A percentile compares a stretch with the other conserved stretches of the same genome.
Conservation (phyloP, 495 filamentous ascomycete genomes). For the Cercophora scortea region DNA sequence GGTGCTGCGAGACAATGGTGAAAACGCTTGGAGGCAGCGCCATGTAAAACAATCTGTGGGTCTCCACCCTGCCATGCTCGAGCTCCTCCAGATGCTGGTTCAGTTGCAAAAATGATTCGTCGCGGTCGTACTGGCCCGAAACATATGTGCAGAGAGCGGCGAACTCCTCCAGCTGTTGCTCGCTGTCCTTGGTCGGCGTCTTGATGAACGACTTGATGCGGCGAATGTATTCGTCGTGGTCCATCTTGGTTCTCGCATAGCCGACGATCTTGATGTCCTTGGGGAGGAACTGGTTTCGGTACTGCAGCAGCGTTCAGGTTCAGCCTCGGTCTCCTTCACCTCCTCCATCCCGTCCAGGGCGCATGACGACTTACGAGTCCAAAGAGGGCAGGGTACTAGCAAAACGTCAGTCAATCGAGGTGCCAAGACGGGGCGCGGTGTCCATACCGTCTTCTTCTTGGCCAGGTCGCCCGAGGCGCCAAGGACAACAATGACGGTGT, state of each 20-base stretch:
- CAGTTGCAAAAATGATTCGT: conserved; percentile 86
- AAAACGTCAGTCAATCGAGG: conserved; percentile 25
- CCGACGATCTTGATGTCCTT: conserved; percentile 96
- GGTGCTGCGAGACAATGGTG: conserved; percentile 90
- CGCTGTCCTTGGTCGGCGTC: conserved; percentile 94
- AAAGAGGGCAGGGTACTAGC: conserved; percentile 93
- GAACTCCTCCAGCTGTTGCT: conserved; percentile 89
- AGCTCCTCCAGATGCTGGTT: conserved; percentile 83
- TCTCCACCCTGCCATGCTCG: conserved; percentile 74
- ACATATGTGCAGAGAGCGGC: conserved; percentile 83
- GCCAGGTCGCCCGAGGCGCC: conserved; percentile 96
- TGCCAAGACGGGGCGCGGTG: conserved; percentile 8
- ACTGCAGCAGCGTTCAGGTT: conserved; percentile 46
- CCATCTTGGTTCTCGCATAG: conserved; percentile 99
- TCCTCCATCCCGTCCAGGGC: neutral
- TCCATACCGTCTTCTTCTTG: conserved; percentile 96
- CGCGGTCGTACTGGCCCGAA: conserved; percentile 94
- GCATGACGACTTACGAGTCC: conserved; percentile 68
- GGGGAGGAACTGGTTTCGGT: conserved; percentile 96
- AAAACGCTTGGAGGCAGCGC: conserved; percentile 96
- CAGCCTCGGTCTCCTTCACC: neutral
- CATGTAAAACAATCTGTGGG: conserved; percentile 98
- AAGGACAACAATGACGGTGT: conserved; percentile 95
- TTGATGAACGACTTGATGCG: conserved; percentile 98
- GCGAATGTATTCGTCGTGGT: conserved; percentile 87